Base-by-base conservation (phyloP, 1,284 basidiomycete genomes). In the Papiliotrema flavescens region DNA sequence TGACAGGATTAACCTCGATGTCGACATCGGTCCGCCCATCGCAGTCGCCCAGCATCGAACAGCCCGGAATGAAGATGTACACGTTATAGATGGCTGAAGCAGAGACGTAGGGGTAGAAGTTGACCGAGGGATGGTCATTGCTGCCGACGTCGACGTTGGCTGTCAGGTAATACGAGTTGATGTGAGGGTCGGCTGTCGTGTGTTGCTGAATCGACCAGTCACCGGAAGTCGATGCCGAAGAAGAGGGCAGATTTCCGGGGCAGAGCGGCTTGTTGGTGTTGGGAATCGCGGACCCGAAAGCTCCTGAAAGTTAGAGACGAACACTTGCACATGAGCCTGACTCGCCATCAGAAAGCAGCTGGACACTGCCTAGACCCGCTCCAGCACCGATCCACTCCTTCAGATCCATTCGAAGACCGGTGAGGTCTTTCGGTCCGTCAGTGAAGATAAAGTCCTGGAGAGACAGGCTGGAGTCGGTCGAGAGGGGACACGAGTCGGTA, bases 101-200 rank as follows among this genome's bases (percentile, higher is more conserved):
- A 0, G 89, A 89, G 22, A 98, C 87, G 67, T 90, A 92, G 0
- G 94, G 90, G 74, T 85, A 82, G 85, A 91, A 97, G 0, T 89
- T 93, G 67, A 96, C 84, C 39, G 83, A 85, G 11, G 91, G 89
- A 17, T 82, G 82, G 41, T 82, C 73, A 0, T 82, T 70, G 3
- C 84, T 57, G 2, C 85, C 69, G 2, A 86, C 85, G 41, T 81
- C 70, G 20, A 92, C 83, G 0, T 79, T 79, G 14, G 91, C 82
- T 26, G 86, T 81, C 20, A 94, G 82, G 47, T 94, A 86, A 1
- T 82, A 80, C 62, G 90, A 85, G 0, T 80, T 81, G 5, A 92
- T 96, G 17, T 85, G 92, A 2, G 93, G 79, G 45, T 93, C 89
- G 57, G 80, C 69, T 1, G 89, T 92, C 47, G 81, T 79, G 4